These are phyloP conservation scores for Myxozyma vanderwaltii DNA, from an alignment of 805 yeast species.

Conservation along the genomic window DNA sequence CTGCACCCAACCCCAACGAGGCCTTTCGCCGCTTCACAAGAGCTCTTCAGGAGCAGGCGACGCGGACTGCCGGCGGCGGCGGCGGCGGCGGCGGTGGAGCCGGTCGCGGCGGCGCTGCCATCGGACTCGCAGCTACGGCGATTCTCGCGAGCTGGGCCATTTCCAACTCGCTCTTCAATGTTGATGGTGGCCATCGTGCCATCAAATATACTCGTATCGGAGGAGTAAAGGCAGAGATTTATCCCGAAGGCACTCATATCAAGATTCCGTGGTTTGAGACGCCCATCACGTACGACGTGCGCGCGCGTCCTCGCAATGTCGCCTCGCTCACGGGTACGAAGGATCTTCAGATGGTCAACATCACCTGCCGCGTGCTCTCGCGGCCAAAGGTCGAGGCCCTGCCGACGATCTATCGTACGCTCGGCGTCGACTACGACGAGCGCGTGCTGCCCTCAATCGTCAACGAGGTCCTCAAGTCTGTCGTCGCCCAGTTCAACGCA, in stretches of 20 bases:
- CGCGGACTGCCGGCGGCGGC: slow-evolving; percentile 11
- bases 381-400: slow-evolving; percentile 79
- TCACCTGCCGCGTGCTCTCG: slow-evolving; percentile 95
- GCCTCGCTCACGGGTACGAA: slow-evolving; percentile 97
- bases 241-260: slow-evolving; percentile 92
- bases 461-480: slow-evolving; percentile 93
- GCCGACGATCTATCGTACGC: slow-evolving; percentile 85
- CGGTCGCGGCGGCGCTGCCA: slow-evolving; percentile 44
- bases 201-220: slow-evolving; percentile 84
- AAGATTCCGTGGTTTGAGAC: slow-evolving; percentile 93
- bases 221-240: slow-evolving; percentile 82
- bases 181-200: slow-evolving; percentile 99
- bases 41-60: slow-evolving; percentile 30
- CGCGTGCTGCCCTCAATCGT: slow-evolving; percentile 97
- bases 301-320: slow-evolving; percentile 96
- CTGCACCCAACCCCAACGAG: slow-evolving; percentile 25
- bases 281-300: slow-evolving; percentile 88
- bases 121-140: slow-evolving; percentile 60
- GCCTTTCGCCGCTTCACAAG: slow-evolving; percentile 25
- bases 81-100: slow-evolving; percentile 14
- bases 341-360: slow-evolving; percentile 98
- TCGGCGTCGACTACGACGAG: slow-evolving; percentile 95
- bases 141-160: slow-evolving; percentile 59
- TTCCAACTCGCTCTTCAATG: slow-evolving; percentile 70
- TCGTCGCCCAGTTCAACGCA: slow-evolving; percentile 98